A percentile compares a stretch with the other conserved stretches of the same genome.
Conservation (phyloP, 176 grass and related monocot species). For the Carex pumila region DNA sequence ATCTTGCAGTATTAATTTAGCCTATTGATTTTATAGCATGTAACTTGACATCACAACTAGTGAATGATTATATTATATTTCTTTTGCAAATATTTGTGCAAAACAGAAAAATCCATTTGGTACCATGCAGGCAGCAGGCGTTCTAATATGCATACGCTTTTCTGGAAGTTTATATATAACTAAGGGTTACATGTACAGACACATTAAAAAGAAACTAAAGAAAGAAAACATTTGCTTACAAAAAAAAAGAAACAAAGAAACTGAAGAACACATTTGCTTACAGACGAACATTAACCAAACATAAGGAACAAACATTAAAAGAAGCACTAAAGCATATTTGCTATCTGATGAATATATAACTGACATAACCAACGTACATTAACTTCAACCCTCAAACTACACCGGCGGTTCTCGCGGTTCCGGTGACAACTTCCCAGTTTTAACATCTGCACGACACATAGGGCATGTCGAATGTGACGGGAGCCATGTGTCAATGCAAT, state of each 20-base stretch:
- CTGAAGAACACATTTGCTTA: background rate
- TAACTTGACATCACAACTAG: background rate
- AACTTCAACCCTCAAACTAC: background rate
- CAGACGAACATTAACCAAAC: background rate
- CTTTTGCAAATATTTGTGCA: background rate
- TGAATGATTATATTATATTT: background rate
- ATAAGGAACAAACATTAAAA: background rate
- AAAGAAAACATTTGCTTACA: background rate
- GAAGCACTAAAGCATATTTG: background rate
- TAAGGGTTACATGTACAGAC: background rate
- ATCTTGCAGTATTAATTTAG: background rate
- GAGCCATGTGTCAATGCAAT: slow-evolving; percentile 65
- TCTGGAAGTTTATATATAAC: background rate
- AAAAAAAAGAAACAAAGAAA: too few species aligned
- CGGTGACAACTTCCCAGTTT: background rate
- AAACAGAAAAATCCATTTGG: background rate
- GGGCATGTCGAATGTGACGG: slow-evolving; percentile 57
- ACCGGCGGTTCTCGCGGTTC: slow-evolving; percentile 12
- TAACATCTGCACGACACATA: slow-evolving; percentile 45
- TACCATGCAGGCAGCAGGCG: background rate
- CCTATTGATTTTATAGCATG: background rate
- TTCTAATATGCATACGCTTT: background rate
- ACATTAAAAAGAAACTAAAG: background rate
- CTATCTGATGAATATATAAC: background rate
- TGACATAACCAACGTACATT: background rate